Percentiles rank a stretch among this genome's conserved stretches.
Conservation (phyloP, 2,329 filamentous ascomycete species). For the Fusarium sacchari region DNA sequence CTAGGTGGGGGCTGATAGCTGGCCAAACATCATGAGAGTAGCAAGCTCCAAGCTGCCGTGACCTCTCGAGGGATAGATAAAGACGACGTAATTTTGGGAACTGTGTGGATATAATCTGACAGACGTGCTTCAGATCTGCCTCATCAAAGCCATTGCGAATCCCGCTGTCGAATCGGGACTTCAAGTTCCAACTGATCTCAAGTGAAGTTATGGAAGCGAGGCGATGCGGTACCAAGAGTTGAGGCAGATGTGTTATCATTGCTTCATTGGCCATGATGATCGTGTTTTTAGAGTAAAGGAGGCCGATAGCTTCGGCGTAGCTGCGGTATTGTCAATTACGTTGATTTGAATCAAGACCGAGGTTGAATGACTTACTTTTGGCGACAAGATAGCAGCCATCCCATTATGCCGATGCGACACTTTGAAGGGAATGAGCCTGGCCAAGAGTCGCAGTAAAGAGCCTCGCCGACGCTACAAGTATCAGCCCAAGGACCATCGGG, state of each 20-base stretch:
- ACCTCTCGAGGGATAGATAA: fast-evolving
- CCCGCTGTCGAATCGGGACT: not conserved
- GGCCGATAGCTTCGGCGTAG: not conserved
- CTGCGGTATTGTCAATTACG: not conserved
- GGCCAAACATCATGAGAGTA: not conserved
- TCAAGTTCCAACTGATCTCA: not conserved
- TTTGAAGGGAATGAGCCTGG: not conserved
- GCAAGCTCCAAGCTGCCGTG: not conserved
- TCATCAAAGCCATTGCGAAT: not conserved
- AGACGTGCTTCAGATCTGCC: fast-evolving
- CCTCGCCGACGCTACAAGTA: not conserved
- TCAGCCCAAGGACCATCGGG: not conserved
- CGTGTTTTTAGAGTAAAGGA: not conserved
- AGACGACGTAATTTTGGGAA: not conserved
- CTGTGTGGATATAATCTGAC: not conserved
- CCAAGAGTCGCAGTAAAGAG: not conserved
- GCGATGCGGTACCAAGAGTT: not conserved
- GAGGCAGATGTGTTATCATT: not conserved
- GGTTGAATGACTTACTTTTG: not conserved
- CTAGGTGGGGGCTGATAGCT: fast-evolving
- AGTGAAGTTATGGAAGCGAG: not conserved
- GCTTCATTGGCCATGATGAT: not conserved
- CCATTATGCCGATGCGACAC: not conserved
- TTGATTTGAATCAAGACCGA: fast-evolving
- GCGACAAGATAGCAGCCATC: not conserved